Evolutionary conservation across 78 protist genomes (phyloP).

Genomic region (Dictyostelium citrinum): DNA sequence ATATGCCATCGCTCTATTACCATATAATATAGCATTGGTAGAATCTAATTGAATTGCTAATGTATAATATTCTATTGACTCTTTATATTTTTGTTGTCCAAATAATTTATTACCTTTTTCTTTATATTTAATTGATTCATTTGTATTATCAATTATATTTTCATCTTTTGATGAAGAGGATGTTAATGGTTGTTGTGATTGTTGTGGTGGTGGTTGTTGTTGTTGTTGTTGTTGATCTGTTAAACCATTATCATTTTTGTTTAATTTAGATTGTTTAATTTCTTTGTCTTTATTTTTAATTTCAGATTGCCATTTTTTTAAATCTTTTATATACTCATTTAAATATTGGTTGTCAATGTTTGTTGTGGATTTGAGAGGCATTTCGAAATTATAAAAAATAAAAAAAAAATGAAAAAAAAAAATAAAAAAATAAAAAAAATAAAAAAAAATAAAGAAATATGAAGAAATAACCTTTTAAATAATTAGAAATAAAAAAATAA

Average conservation of each 20-base stretch:
- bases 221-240: not conserved
- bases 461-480: no score
- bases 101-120: constrained; percentile 55
- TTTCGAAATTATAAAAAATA: not conserved
- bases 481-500: no score
- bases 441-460: no score
- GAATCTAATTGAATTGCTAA: constrained; percentile 37
- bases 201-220: not conserved
- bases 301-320: constrained; percentile 7
- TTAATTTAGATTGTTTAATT: constrained; percentile 6
- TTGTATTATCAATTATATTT: not conserved
- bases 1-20: constrained; percentile 71
- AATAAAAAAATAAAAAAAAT: no score
- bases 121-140: constrained; percentile 49
- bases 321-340: constrained; percentile 3
- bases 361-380: not conserved
- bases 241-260: not conserved
- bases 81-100: constrained; percentile 37
- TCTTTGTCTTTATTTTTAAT: constrained; percentile 1
- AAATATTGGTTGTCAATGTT: not conserved
- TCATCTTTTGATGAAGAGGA: not conserved
- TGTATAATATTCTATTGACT: constrained; percentile 57
- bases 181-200: not conserved
- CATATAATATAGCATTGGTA: constrained; percentile 36
- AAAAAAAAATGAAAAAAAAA: no score